Percentiles rank a stretch among this genome's conserved stretches.
phyloP scores from a whole-genome alignment of 2,329 filamentous ascomycete genomes.

The Aspergillus sp. region DNA sequence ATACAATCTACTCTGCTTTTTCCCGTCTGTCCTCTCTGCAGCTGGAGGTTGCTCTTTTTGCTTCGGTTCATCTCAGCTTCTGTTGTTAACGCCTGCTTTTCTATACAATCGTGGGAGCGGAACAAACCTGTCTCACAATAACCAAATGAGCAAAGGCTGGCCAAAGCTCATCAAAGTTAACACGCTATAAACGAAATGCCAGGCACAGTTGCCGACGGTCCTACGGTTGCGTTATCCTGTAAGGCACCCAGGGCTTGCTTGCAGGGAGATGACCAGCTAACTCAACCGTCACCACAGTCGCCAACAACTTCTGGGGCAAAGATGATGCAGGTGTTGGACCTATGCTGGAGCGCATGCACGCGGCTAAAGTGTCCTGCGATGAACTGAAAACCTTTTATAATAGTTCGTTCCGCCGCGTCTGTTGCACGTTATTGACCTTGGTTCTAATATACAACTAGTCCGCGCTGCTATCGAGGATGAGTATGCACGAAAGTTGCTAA shows the following conservation, averaged over 20 bases:
- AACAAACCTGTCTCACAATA: slow-evolving; percentile 22
- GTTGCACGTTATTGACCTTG: neutral
- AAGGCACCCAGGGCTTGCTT: slow-evolving; percentile 31
- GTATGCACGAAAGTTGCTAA: slow-evolving; percentile 86
- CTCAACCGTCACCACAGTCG: slow-evolving; percentile 58
- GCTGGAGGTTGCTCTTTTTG: slow-evolving; percentile 13
- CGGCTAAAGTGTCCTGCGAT: slow-evolving; percentile 91
- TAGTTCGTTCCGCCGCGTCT: slow-evolving; percentile 57
- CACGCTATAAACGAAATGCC: slow-evolving; percentile 55
- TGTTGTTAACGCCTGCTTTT: slow-evolving; percentile 3
- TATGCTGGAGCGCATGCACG: slow-evolving; percentile 90
- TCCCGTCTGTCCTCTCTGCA: slow-evolving; percentile 14
- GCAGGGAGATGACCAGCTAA: slow-evolving; percentile 10
- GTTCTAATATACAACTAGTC: slow-evolving; percentile 55
- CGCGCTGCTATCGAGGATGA: slow-evolving; percentile 96
- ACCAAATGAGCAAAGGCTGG: slow-evolving; percentile 42
- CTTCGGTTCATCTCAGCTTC: neutral
- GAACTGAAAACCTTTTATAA: slow-evolving; percentile 91
- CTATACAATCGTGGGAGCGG: slow-evolving; percentile 14
- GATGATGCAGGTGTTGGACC: slow-evolving; percentile 94
- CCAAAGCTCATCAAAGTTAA: slow-evolving; percentile 35
- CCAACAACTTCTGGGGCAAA: slow-evolving; percentile 99
- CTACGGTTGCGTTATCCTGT: slow-evolving; percentile 72
- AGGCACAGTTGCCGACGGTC: slow-evolving; percentile 63
- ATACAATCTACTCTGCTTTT: slow-evolving; percentile 9